Evolutionary conservation across 805 yeast species (phyloP), one percentile per base, ranked within the genome.

Genomic region (Yarrowia keelungensis): DNA sequence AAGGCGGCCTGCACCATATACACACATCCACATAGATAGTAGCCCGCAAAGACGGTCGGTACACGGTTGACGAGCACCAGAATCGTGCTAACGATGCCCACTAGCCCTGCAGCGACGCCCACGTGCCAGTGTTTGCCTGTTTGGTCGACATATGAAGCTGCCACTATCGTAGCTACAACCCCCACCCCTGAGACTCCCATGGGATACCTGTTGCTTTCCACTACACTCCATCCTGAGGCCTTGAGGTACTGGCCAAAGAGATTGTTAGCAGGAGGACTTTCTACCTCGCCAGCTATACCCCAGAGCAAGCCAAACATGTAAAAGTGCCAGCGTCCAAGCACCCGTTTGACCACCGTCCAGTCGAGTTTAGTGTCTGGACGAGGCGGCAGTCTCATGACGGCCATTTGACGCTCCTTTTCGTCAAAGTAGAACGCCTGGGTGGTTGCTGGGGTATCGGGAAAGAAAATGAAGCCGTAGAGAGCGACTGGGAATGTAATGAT

Each of bases 161-260:
- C 69, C 46, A 79, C 59, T 59, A 80, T 78, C 67, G 82, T 83
- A 9, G 79, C 79, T 10, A 81, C 81, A 16, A 82, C 76, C 1
- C 82, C 79, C 26, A 82, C 78, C 1, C 81, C 83, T 16, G 79
- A 73, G 68, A 79, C 82, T 62, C 81, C 75, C 22, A 83, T 77
- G 0, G 84, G 82, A 66, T 81, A 80, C 69, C 81, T 76, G 74
- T 81, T 79, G 39, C 78, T 76, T 69, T 81, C 79, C 5, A 77
- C 62, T 8, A 76, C 76, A 8, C 79, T 72, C 72, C 77, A 81
- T 12, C 75, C 70, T 11, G 71, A 71, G 11, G 75, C 72, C 69
- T 75, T 76, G 47, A 77, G 74, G 49, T 76, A 75, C 42, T 81
- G 74, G 79, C 82, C 81, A 56, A 81, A 74, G 8, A 81, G 74